These are phyloP conservation scores for Escallonia herrerae DNA, from an alignment of 129 eudicot species.

Conservation along the genomic window DNA sequence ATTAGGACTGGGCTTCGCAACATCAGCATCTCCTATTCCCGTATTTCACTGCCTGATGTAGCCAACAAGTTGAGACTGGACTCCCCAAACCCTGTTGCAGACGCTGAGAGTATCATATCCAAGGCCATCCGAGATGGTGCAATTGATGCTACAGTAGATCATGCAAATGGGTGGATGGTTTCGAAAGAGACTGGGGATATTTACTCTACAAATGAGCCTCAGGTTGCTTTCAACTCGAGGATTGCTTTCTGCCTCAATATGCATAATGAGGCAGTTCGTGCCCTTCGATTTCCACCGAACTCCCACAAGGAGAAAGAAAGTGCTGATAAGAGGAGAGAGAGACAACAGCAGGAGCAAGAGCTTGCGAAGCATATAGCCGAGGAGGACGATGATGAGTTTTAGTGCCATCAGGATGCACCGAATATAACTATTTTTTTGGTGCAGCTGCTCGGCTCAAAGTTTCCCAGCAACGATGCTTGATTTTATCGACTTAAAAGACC, in stretches of 20 bases:
- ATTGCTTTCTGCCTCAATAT: conserved; percentile 87
- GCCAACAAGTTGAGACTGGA: conserved; percentile 79
- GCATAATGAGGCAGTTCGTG: conserved; percentile 96
- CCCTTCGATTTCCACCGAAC: conserved; percentile 74
- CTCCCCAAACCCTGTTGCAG: conserved; percentile 81
- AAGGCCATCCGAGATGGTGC: conserved; percentile 98
- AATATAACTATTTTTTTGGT: too few relatives aligned
- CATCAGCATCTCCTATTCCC: conserved; percentile 91
- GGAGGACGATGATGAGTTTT: conserved; percentile 92
- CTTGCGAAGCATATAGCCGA: conserved; percentile 95
- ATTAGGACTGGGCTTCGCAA: conserved; percentile 87
- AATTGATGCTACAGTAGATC: conserved; percentile 88
- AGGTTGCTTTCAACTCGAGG: conserved; percentile 73
- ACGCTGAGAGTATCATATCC: conserved; percentile 88
- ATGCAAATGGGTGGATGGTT: conserved; percentile 88
- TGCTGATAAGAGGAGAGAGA: conserved; percentile 95
- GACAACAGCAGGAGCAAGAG: conserved; percentile 96
- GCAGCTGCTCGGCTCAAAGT: too few relatives aligned
- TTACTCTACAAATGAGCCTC: conserved; percentile 93
- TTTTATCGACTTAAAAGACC: too few relatives aligned
- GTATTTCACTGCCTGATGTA: conserved; percentile 80
- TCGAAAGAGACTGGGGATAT: conserved; percentile 87
- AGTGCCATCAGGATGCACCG: neutral
- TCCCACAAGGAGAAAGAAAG: conserved; percentile 89
- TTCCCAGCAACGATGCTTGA: too few relatives aligned